These are phyloP conservation scores for Pseudoperonospora humuli DNA, from an alignment of 352 stramenopile species.

Conservation along the genomic window DNA sequence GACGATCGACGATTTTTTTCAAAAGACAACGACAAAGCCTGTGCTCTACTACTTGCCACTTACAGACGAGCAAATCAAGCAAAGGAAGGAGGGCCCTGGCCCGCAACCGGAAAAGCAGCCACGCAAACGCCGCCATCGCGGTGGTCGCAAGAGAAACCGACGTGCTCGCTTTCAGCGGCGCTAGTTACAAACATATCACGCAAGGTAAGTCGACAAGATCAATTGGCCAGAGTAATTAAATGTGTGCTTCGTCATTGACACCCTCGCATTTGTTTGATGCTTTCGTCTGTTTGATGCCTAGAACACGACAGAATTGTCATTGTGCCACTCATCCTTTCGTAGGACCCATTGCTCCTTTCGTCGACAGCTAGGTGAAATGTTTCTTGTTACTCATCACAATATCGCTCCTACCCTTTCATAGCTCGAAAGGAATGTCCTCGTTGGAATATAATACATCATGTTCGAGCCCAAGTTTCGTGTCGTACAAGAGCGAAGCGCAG, in stretches of 20 bases:
- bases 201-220: conserved; percentile 2
- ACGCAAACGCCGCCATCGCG: conserved; percentile 26
- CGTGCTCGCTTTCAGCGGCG: conserved; percentile 16
- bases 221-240: conserved; percentile 9
- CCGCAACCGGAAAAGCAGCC: conserved; percentile 14
- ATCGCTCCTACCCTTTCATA: conserved; percentile 30
- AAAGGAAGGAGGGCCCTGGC: conserved; percentile 24
- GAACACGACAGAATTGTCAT: too few relatives aligned
- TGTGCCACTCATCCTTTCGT: conserved; percentile 9
- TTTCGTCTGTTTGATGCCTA: too few relatives aligned
- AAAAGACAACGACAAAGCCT: conserved; percentile 69
- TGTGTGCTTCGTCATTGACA: conserved; percentile 11
- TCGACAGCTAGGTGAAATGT: too few relatives aligned
- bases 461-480: conserved; percentile 78
- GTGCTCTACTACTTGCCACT: conserved; percentile 77
- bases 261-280: conserved; percentile 3
- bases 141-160: conserved; percentile 28
- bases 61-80: conserved; percentile 56
- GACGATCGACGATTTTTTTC: conserved; percentile 69
- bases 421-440: conserved; percentile 75
- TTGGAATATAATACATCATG: conserved; percentile 74
- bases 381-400: too few relatives aligned
- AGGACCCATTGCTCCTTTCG: conserved; percentile 4
- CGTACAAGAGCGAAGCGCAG: conserved; percentile 73
- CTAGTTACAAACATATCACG: conserved; percentile 9